A percentile compares a stretch with the other conserved stretches of the same genome.
phyloP scores from a whole-genome alignment of 164 flowering plant genomes.

The Chimonanthus praecox region DNA sequence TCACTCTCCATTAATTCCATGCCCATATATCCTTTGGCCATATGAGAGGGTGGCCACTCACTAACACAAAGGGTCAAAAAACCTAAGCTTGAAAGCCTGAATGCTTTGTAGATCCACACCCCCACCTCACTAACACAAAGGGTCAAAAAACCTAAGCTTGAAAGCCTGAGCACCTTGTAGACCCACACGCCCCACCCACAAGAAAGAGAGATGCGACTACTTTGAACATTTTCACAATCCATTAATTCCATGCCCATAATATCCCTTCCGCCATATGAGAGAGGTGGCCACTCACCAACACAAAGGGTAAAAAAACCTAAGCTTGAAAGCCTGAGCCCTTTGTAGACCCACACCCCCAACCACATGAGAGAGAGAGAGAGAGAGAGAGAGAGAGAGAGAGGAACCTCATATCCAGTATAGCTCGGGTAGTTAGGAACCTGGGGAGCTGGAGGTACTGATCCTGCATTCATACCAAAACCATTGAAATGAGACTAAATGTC shows the following conservation, averaged over 20 bases:
- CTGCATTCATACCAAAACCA: conserved; percentile 14
- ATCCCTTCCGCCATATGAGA: background rate
- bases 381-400: conserved; percentile 21
- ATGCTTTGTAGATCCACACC: too few relatives aligned
- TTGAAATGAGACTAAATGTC: background rate
- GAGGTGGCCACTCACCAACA: background rate
- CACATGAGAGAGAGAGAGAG: background rate
- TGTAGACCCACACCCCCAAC: background rate
- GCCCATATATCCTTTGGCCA: background rate
- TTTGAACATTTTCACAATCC: background rate
- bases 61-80: background rate
- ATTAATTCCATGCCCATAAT: background rate
- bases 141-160: background rate
- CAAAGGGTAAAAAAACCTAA: background rate
- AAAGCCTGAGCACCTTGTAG: background rate
- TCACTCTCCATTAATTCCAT: background rate
- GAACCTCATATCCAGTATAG: conserved; percentile 25
- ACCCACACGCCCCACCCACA: background rate
- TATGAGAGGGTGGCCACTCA: background rate
- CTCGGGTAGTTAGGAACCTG: conserved; percentile 18
- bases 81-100: background rate
- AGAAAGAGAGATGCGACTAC: background rate
- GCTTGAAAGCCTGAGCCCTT: background rate
- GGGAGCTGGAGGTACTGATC: conserved; percentile 21
- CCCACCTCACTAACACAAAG: too few relatives aligned